Evolutionary conservation across 2,329 filamentous ascomycete species (phyloP).

Genomic region (Cordyceps pruinosa): DNA sequence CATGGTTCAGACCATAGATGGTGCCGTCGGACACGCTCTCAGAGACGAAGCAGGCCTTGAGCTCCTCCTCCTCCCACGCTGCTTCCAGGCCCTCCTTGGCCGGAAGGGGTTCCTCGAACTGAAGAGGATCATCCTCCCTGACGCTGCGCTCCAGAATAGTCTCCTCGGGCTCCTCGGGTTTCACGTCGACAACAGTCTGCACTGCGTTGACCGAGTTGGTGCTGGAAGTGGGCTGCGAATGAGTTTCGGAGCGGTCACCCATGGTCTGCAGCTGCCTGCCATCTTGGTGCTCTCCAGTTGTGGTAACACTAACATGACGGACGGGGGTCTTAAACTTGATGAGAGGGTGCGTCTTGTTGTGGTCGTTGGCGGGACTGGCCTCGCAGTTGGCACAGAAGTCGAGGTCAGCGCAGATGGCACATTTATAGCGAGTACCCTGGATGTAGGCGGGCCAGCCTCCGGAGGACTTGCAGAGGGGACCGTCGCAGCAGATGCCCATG

Average conservation of each 20-base stretch:
- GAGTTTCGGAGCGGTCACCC: conserved; percentile 53
- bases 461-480: conserved; percentile 66
- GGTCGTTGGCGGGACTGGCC: conserved; percentile 71
- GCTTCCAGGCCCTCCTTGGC: conserved; percentile 23
- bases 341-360: conserved; percentile 93
- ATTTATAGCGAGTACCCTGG: conserved; percentile 87
- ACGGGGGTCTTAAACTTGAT: conserved; percentile 96
- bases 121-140: conserved; percentile 15
- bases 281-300: conserved; percentile 67
- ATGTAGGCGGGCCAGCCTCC: conserved; percentile 62
- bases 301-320: conserved; percentile 79
- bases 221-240: conserved; percentile 40
- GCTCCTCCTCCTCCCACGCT: conserved; percentile 25
- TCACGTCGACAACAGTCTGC: conserved; percentile 66
- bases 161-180: conserved; percentile 47
- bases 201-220: conserved; percentile 43
- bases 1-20: conserved; percentile 58
- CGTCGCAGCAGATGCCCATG: conserved; percentile 87
- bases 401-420: conserved; percentile 86
- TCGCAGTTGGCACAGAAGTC: conserved; percentile 96
- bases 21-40: conserved; percentile 78
- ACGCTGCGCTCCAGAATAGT: conserved; percentile 16
- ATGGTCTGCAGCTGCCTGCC: conserved; percentile 60
- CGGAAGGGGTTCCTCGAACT: neutral
- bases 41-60: conserved; percentile 59